These are phyloP conservation scores for Periconia sp. DNA, from an alignment of 2,329 filamentous ascomycete species.

Conservation along the genomic window DNA sequence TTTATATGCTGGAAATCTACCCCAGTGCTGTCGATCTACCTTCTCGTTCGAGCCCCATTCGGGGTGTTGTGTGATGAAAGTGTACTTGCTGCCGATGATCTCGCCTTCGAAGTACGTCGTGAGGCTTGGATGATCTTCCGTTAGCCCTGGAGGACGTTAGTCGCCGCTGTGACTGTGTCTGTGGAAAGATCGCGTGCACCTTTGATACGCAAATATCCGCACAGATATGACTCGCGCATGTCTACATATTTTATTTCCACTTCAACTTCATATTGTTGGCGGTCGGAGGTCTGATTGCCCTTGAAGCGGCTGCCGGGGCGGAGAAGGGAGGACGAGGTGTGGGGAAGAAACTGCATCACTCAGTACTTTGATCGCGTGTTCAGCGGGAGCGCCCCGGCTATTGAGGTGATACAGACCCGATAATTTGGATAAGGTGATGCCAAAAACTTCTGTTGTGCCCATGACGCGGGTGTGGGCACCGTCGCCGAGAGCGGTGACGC, in stretches of 20 bases:
- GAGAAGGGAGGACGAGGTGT: constrained; percentile 83
- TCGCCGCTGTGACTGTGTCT: not conserved
- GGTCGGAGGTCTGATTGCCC: constrained; percentile 91
- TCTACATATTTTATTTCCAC: constrained; percentile 98
- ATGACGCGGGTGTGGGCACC: constrained; percentile 28
- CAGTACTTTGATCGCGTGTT: constrained; percentile 17
- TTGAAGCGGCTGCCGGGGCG: constrained; percentile 86
- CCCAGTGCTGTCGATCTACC: constrained; percentile 92
- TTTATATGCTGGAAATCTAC: constrained; percentile 84
- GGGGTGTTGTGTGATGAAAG: constrained; percentile 88
- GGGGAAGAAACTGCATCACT: constrained; percentile 68
- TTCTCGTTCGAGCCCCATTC: constrained; percentile 92
- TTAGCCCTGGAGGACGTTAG: constrained; percentile 69
- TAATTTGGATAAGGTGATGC: constrained; percentile 41
- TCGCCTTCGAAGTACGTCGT: constrained; percentile 99
- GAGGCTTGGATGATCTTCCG: constrained; percentile 93
- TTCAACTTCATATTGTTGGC: constrained; percentile 91
- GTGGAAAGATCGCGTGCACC: constrained; percentile 58
- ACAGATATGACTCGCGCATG: constrained; percentile 90
- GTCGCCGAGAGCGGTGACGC: constrained; percentile 38
- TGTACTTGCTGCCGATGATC: constrained; percentile 93
- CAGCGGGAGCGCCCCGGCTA: not conserved
- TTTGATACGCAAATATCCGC: constrained; percentile 94
- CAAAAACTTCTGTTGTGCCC: constrained; percentile 28
- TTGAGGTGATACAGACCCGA: constrained; percentile 33